Evolutionary conservation across 169 alveolate genomes (phyloP).

Genomic region (Plasmodium knowlesi): DNA sequence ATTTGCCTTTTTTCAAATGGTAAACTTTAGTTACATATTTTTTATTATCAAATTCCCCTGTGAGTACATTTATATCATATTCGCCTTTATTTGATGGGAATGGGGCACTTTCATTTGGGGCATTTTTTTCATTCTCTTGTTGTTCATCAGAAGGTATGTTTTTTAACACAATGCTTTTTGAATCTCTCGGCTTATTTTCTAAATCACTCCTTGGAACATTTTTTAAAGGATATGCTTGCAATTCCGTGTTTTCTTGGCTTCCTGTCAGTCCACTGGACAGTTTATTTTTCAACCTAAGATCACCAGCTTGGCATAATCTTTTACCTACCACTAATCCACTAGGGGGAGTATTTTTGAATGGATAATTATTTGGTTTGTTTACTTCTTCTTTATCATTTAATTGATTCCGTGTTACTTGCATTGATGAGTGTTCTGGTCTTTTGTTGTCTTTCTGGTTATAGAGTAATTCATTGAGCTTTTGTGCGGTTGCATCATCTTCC

Average conservation of each 20-base stretch:
- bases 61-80: neutral
- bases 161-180: neutral
- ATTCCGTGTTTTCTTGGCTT: neutral
- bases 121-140: neutral
- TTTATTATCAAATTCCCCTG: neutral
- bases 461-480: neutral
- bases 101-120: neutral
- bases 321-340: neutral
- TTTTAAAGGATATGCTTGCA: neutral
- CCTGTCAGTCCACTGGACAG: neutral
- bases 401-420: neutral
- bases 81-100: neutral
- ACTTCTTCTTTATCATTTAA: neutral
- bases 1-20: neutral
- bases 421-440: neutral
- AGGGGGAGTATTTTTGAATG: neutral
- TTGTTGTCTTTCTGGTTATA: neutral
- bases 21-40: neutral
- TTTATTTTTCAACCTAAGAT: neutral
- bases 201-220: neutral
- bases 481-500: neutral
- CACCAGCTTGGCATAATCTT: neutral
- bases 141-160: neutral
- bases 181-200: neutral
- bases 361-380: neutral